Base-by-base conservation (phyloP, 371 early-diverging fungal species). In the Quaeritorhiza haematococci region DNA sequence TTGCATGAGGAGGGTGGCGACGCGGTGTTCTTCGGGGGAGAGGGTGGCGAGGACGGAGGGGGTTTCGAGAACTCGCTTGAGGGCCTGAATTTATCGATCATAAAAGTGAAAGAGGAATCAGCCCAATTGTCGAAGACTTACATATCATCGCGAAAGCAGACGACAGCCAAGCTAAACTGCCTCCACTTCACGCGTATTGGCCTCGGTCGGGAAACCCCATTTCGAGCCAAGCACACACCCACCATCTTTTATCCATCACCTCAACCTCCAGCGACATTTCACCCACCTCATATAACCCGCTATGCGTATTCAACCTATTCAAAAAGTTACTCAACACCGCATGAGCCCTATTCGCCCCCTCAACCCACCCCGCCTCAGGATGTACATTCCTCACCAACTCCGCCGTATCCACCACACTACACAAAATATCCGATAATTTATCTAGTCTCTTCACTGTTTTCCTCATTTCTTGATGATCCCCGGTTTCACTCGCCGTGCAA, bases 341-440 rank as follows among this genome's bases (percentile, higher is more conserved):
- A 59, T 91, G 92, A 0, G 86, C 91, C 4, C 78, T 65, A 66
- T 93, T 88, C 3, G 96, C 95, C 0, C 84, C 86, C 33, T 78
- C 73, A 58, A 85, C 78, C 62, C 84, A 88, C 17, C 55, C 63
- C 49, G 55, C 61, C 64, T 89, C 85, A 0, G 96, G 94, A 60
- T 94, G 95, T 19, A 89, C 85, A 56, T 90, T 90, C 38, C 94
- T 83, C n/a, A 94, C 74, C 23, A 98, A 84, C 68, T 98, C 98
- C 0, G 92, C 88, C 44, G 87, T 78, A 62, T 98, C 98, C 66
- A 96, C 88, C 0, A 95, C 88, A 45, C 82, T 80, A 55, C 97
- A 96, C 19, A 96, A 71, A 0, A 86, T 78, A 67, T 96, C 94
- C 29, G 90, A 90, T n/a, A 96, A 73, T 47, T 85, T 71, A 65